Base-by-base conservation (phyloP, 495 filamentous ascomycete genomes). In the Lasiosphaeriaceae sp. region DNA sequence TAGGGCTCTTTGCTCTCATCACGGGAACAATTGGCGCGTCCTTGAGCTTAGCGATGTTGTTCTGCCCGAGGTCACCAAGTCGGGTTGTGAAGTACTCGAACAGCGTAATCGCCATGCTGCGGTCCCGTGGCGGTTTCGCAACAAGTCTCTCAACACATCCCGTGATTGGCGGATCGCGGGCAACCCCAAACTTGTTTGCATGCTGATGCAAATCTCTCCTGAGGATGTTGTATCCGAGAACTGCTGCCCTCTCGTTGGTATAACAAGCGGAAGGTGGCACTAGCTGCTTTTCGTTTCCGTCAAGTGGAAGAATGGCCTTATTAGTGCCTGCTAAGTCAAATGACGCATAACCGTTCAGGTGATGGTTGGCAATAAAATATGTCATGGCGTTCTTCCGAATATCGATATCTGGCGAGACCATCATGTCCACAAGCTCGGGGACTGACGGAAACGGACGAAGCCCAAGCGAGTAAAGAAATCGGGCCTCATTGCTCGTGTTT, bases 51-150 rank as follows among this genome's bases (percentile, higher is more conserved):
- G 79, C 76, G 31, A 83, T 75, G 66, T 82, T 75, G 43, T 80
- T 77, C n/a, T 79, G 69, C 22, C 74, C 80, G 22, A 97, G 78
- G 54, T 97, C 89, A 2, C 79, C 79, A 0, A 92, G 65, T 19
- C 94, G 84, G 45, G 76, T 79, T n/a, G 88, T 80, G 63, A 98
- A 83, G 62, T 98, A 97, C 39, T 80, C 77, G 66, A 96, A 98
- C 17, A 90, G 62, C 6, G 81, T 77, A 29, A 82, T 78, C 0
- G 93, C 93, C 51, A 85, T 81, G 22, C 72, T 71, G 22, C 77
- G 75, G 22, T 76, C 85, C 52, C 74, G 71, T 0, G 94, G 92
- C 24, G 93, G 92, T 9, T 80, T 80, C 4, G 77, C 76, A 11
- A 91, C 70, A 21, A 97, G 77, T 43, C 74, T 75, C 22, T 87